Base-by-base conservation (phyloP, 805 yeast species). In the Candida qinlingensis region DNA sequence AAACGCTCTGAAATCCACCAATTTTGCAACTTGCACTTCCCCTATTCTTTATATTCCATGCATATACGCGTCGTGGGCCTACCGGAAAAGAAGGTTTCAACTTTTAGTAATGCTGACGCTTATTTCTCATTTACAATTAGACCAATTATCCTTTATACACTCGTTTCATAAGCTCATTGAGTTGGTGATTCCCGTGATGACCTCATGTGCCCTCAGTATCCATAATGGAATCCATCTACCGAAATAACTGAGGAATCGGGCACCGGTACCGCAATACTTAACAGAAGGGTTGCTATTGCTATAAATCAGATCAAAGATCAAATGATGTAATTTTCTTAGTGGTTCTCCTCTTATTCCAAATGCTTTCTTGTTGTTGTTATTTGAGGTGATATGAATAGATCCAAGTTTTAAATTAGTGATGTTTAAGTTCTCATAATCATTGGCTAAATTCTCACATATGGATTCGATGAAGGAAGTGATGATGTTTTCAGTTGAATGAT, bases 401-500 rank as follows among this genome's bases (percentile, higher is more conserved):
- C 81, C 81, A n/a, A 76, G 57, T 36, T 69, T 66, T 41, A 76
- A 49, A 50, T 74, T 74, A 5, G 73, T 64, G 41, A 77, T 64
- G 13, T 76, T 72, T 10, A 76, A 54, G 3, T 61, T 60, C 41
- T 70, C 71, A n/a, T 74, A 69, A n/a, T 61, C 65, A 37, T 52
- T 66, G 13, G 71, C 62, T 44, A 77, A 55, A 34, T 71, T 62
- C 13, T 63, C 52, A 6, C 75, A 64, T 19, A 77, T 51, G 0
- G 69, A 48, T 5, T 65, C 53, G 36, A 83, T 50, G 2, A 79
- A 69, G 36, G 71, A 71, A 33, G 74, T 74, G n/a, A 76, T 73
- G 35, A 82, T 59, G 29, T 79, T 70, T 52, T 84, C 90, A 0
- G 85, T 75, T 1, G 82, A 76, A 60, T 83, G 86, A 67, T 77